Base-by-base conservation (phyloP, 768 basidiomycete species). In the Trametes villosa region DNA sequence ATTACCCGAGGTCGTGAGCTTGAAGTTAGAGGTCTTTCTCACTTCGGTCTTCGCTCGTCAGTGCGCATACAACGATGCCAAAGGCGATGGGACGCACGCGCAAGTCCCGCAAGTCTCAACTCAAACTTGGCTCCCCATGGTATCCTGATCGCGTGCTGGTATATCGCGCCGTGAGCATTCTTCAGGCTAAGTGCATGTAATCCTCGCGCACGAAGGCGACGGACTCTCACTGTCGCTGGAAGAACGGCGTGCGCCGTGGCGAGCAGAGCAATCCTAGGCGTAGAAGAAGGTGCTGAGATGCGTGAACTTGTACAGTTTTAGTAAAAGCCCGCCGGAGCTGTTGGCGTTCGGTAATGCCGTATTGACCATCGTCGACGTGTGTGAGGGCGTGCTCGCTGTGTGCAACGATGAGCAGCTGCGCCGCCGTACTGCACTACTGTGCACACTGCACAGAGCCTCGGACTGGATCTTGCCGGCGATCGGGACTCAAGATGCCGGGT, bases 1-100 rank as follows among this genome's bases (percentile, higher is more conserved):
- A 59, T 92, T 90, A 71, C 97, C 96, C 0, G 83, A 68, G 0
- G 94, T 94, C 13, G 76, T 73, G 9, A 97, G 76, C 55, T 83
- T 76, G 48, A 94, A 70, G 67, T 95, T 92, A 47, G 83, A 73
- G 0, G 91, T 88, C 71, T 92, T 94, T 64, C 87, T 88, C 3
- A 91, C 92, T 93, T 47, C 31, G n/a, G 22, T 20, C 29, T 34
- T 33, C 61, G 34, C 31, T 24, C 20, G 50, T 30, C 3, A 41
- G 48, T 4, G 36, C 36, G n/a, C 30, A 46, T 36, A 11, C 34
- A 17, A 45, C 8, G 17, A 41, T 15, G 31, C 38, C 27, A 33
- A 53, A 48, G 44, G 27, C 12, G n/a, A 27, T 8, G 9, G 51
- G 34, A 76, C 85, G 66, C 71, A 94, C 92, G 92, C 29, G 94